Base-by-base conservation (phyloP, 2,329 filamentous ascomycete genomes). In the Ustulina deusta region DNA sequence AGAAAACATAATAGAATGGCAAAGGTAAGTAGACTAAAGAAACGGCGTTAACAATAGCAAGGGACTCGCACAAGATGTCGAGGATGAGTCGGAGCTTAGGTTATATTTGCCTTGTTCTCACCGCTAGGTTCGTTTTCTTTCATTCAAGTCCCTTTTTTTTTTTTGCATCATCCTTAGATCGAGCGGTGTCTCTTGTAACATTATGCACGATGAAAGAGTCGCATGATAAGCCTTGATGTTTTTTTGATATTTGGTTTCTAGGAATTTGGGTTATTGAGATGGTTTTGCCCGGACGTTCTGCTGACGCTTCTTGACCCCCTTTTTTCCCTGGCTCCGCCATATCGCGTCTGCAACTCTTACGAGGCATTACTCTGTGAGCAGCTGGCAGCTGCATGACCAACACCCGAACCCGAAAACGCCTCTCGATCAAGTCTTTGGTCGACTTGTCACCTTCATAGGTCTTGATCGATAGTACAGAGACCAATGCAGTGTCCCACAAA, bases 241-340 rank as follows among this genome's bases (percentile, higher is more conserved):
- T 11, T n/a, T 20, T 52, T 66, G 20, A 52, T 29, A 63, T 54
- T 46, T 20, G 6, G 7, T 20, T 44, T 46, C 27, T 52, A 52
- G 27, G 27, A 49, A 66, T 7, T 52, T 59, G 3, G 44, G 48
- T 20, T 20, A 46, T 51, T 56, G 34, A 49, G 25, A 49, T 34
- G 25, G 6, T 40, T n/a, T 13, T 29, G 20, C 29, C 25, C 1
- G 6, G 17, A 29, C 25, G 40, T 54, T 38, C 15, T 17, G 13
- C 25, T 22, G 15, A 55, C 20, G 25, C 38, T 40, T 62, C 20
- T 38, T 52, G 15, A 32, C 27, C 27, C 22, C 15, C 52, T 32
- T 13, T 58, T 2, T n/a, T 10, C 17, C 29, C 20, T 20, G 4
- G 6, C 29, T 52, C 29, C 6, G 25, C 13, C 10, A n/a, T n/a